phyloP scores from a whole-genome alignment of 495 filamentous ascomycete species.

The Podospora fimiseda region DNA sequence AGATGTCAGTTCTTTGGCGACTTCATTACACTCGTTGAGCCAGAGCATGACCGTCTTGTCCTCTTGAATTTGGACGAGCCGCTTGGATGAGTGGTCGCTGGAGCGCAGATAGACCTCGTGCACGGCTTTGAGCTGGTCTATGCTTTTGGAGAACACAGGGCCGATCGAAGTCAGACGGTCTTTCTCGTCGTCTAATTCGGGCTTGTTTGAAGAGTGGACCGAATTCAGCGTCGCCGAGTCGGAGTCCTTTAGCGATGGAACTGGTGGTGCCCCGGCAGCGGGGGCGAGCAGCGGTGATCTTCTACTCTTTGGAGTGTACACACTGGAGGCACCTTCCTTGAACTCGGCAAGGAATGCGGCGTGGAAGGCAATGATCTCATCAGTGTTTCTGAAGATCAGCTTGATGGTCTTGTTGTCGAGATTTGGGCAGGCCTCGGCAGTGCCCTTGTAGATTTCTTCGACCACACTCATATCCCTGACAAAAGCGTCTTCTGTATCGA shows the following conservation, averaged over 20 bases:
- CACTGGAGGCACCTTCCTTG: conserved; percentile 64
- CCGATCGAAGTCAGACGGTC: conserved; percentile 74
- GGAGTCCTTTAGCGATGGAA: conserved; percentile 17
- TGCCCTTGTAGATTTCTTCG: conserved; percentile 95
- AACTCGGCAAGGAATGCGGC: conserved; percentile 68
- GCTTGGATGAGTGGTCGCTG: conserved; percentile 74
- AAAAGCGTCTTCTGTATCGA: conserved; percentile 85
- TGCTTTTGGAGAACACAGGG: conserved; percentile 64
- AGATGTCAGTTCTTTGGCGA: conserved; percentile 78
- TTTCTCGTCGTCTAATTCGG: conserved; percentile 44
- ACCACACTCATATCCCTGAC: conserved; percentile 91
- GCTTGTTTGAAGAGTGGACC: conserved; percentile 19
- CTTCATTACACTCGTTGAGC: conserved; percentile 83
- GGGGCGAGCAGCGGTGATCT: conserved; percentile 31
- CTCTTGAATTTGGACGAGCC: conserved; percentile 64
- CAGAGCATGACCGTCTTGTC: conserved; percentile 76
- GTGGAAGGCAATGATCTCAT: conserved; percentile 79
- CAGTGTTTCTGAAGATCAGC: conserved; percentile 81
- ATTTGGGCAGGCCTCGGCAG: conserved; percentile 71
- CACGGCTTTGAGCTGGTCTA: conserved; percentile 72
- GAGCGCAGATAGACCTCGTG: conserved; percentile 84
- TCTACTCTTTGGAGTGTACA: conserved; percentile 57
- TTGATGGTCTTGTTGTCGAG: conserved; percentile 80
- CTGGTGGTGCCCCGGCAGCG: conserved; percentile 1
- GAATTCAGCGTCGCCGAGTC: conserved; percentile 28